Base-by-base conservation (phyloP, 495 filamentous ascomycete species). In the Annulohypoxylon maeteangense region DNA sequence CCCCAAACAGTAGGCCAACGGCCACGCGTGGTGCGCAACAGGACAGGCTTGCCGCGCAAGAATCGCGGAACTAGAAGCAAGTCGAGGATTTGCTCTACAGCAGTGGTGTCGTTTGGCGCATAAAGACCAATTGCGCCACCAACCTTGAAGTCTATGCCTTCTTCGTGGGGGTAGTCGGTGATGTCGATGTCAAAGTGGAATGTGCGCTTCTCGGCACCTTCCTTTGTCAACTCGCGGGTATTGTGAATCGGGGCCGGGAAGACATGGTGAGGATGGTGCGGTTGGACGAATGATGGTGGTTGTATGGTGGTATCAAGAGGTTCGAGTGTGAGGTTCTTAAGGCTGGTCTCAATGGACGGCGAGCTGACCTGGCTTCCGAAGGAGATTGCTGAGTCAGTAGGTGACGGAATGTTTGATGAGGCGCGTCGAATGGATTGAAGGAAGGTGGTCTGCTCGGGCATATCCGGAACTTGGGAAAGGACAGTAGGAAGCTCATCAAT, bases 1-100 rank as follows among this genome's bases (percentile, higher is more conserved):
- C 94, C 95, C 95, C 96, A 99, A 48, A 99, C 95, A 8, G 95
- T 98, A 1, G 95, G 95, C 95, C 95, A 99, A 7, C 95, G 85
- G 14, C 96, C 96, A 34, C 84, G 86, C 22, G 84, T 87, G 2
- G 95, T 99, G 71, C 88, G 87, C 40, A 98, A 80, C 12, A 89
- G 81, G 22, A 97, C 85, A 14, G 90, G 90, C 80, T 91, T 94
- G 75, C 97, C 92, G 42, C 95, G 89, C 58, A 95, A 86, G 63
- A 87, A 90, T 32, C 86, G 87, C 3, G 93, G 92, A 16, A 98
- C 85, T 58, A 90, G 82, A 6, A 99, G 89, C 12, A 90, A 81
- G 70, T 97, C 88, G 72, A 99, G 85, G 31, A 98, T 83, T 38
- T 94, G 91, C 20, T 97, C 89, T 12, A 99, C 95, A 11, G 91